Evolutionary conservation across 805 yeast species (phyloP).

Genomic region (Ogataea kodamae): DNA sequence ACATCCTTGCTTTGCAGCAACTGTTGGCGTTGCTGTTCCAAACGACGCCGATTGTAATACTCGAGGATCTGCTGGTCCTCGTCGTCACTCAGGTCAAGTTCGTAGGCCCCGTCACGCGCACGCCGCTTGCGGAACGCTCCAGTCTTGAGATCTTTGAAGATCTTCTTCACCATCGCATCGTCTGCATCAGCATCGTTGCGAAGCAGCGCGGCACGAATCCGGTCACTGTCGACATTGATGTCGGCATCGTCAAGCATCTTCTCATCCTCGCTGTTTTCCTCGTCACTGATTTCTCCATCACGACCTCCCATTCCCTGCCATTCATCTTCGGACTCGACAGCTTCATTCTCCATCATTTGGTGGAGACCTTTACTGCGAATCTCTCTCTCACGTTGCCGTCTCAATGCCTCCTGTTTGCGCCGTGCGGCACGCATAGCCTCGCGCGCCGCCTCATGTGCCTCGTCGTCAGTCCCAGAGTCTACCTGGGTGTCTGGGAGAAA

Average conservation of each 20-base stretch:
- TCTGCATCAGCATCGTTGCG: constrained; percentile 62
- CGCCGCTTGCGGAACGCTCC: constrained; percentile 63
- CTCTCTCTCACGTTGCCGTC: constrained; percentile 40
- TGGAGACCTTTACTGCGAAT: constrained; percentile 56
- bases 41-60: constrained; percentile 32
- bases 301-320: constrained; percentile 79
- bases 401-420: constrained; percentile 21
- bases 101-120: constrained; percentile 49
- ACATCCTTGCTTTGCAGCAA: constrained; percentile 41
- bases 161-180: constrained; percentile 58
- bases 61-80: constrained; percentile 58
- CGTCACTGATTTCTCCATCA: constrained; percentile 57
- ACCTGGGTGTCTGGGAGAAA: constrained; percentile 31
- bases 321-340: constrained; percentile 87
- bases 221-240: constrained; percentile 53
- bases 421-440: constrained; percentile 24
- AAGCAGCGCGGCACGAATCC: constrained; percentile 53
- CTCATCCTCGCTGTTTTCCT: constrained; percentile 73
- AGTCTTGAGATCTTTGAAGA: constrained; percentile 66
- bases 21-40: constrained; percentile 47
- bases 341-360: constrained; percentile 72
- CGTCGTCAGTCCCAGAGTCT: constrained; percentile 27
- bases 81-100: constrained; percentile 68
- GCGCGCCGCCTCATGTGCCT: constrained; percentile 3
- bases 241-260: constrained; percentile 71